phyloP scores from a whole-genome alignment of 2,329 filamentous ascomycete genomes.

The Sodiomyces alkalinus region DNA sequence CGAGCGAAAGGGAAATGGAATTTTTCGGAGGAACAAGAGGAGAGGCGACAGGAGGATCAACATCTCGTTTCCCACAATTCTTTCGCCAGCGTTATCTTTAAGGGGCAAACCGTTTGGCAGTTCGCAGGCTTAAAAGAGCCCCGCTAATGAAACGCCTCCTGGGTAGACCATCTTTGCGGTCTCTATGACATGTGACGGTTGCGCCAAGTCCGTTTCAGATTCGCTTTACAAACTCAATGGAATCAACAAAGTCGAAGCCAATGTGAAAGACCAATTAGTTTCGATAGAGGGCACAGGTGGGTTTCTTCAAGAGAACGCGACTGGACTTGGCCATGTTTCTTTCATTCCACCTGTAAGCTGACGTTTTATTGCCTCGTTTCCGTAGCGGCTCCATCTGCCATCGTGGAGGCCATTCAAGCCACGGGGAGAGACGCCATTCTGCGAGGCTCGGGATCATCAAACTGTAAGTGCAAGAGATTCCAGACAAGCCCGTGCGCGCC shows the following conservation, averaged over 20 bases:
- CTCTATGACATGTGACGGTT: slow-evolving; percentile 79
- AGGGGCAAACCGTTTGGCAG: slow-evolving; percentile 4
- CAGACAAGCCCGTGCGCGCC: too few species aligned
- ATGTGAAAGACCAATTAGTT: slow-evolving; percentile 69
- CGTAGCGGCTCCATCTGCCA: slow-evolving; percentile 67
- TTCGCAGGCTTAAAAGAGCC: slow-evolving; percentile 3
- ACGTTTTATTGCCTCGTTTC: too few species aligned
- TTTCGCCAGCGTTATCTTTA: slow-evolving; percentile 2
- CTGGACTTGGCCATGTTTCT: too few species aligned
- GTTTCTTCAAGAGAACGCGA: too few species aligned
- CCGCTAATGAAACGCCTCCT: slow-evolving; percentile 19
- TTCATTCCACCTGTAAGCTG: too few species aligned
- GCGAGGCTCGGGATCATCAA: slow-evolving; percentile 69
- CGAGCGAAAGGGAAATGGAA: too few species aligned
- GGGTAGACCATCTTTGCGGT: slow-evolving; percentile 83
- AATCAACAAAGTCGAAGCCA: slow-evolving; percentile 69
- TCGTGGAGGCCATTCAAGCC: slow-evolving; percentile 74
- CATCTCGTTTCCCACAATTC: not conserved
- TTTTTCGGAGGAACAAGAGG: too few species aligned
- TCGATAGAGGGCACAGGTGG: slow-evolving; percentile 70
- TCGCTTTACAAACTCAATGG: slow-evolving; percentile 64
- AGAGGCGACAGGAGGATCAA: too few species aligned
- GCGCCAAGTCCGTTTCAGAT: slow-evolving; percentile 72
- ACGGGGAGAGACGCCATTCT: slow-evolving; percentile 92
- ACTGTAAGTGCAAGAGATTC: slow-evolving; percentile 55